Evolutionary conservation across 108 stramenopile genomes (phyloP).

Genomic region (Mediolabrus comicus): DNA sequence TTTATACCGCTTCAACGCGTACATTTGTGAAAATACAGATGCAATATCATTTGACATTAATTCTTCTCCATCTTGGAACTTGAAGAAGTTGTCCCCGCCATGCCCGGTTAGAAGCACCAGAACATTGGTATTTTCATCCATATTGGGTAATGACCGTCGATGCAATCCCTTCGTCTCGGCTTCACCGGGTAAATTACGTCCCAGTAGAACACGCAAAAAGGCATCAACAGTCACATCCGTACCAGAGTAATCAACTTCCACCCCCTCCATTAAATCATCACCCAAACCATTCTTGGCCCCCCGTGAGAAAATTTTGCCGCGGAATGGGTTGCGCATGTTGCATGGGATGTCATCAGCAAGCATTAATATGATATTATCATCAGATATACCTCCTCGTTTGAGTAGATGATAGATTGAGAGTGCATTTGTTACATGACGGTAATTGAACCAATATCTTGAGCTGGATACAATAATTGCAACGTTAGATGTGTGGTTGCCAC

Average conservation of each 20-base stretch:
- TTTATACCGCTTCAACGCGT: conserved; percentile 55
- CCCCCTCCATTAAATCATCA: conserved; percentile 61
- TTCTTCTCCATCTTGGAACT: conserved; percentile 97
- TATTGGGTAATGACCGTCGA: conserved; percentile 38
- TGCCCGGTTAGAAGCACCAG: conserved; percentile 94
- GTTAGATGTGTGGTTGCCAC: conserved; percentile 44
- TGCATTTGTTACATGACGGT: conserved; percentile 90
- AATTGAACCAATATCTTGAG: conserved; percentile 92
- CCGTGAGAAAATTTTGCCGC: conserved; percentile 63
- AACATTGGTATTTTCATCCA: conserved; percentile 60
- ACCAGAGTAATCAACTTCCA: conserved; percentile 90
- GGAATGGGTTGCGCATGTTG: conserved; percentile 70
- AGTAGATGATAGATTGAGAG: conserved; percentile 73
- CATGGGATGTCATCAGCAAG: conserved; percentile 86
- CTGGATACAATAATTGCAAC: conserved; percentile 81
- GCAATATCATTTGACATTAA: conserved; percentile 79
- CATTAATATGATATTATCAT: conserved; percentile 88
- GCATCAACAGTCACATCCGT: conserved; percentile 94
- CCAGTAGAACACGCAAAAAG: conserved; percentile 77
- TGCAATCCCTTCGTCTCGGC: conserved; percentile 5
- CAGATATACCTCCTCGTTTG: conserved; percentile 65
- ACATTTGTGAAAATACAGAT: conserved; percentile 67
- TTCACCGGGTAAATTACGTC: conserved; percentile 44
- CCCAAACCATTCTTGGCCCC: conserved; percentile 46
- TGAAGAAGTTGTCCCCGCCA: conserved; percentile 96